Conservation (phyloP, 2,329 filamentous ascomycete species). For the Aspergillus spinulosporus region DNA sequence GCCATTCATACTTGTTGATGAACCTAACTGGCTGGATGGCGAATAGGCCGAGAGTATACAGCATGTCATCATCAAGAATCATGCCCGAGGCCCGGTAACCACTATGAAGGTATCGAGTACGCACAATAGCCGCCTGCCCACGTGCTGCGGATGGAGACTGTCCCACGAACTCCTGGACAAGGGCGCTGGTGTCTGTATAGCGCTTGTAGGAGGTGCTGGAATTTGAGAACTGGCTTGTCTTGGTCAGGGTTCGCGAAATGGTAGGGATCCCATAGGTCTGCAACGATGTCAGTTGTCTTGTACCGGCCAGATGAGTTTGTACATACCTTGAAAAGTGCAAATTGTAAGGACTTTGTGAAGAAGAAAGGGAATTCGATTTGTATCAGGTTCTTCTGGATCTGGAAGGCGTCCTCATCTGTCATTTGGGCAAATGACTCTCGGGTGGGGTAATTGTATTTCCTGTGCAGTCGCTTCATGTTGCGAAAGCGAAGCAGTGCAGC, state of each 20-base stretch:
- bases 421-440: constrained; percentile 52
- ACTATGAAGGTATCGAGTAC: constrained; percentile 65
- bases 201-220: constrained; percentile 53
- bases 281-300: constrained; percentile 5
- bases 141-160: constrained; percentile 48
- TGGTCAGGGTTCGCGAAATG: constrained; percentile 52
- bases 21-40: constrained; percentile 66
- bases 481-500: constrained; percentile 33
- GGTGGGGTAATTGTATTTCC: constrained; percentile 48
- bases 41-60: constrained; percentile 67
- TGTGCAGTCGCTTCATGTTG: constrained; percentile 39
- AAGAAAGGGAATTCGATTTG: constrained; percentile 59
- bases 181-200: constrained; percentile 53
- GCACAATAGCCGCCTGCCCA: constrained; percentile 55
- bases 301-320: neutral
- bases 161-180: constrained; percentile 52
- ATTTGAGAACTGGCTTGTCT: constrained; percentile 52
- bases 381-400: constrained; percentile 49
- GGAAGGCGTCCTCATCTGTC: constrained; percentile 55
- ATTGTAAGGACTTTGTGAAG: constrained; percentile 54
- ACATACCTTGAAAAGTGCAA: constrained; percentile 59
- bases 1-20: constrained; percentile 69
- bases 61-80: constrained; percentile 63
- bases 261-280: constrained; percentile 59
- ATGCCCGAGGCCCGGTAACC: constrained; percentile 58